Conservation (phyloP, 2,329 filamentous ascomycete species). For the Paracamarosporium sp. region DNA sequence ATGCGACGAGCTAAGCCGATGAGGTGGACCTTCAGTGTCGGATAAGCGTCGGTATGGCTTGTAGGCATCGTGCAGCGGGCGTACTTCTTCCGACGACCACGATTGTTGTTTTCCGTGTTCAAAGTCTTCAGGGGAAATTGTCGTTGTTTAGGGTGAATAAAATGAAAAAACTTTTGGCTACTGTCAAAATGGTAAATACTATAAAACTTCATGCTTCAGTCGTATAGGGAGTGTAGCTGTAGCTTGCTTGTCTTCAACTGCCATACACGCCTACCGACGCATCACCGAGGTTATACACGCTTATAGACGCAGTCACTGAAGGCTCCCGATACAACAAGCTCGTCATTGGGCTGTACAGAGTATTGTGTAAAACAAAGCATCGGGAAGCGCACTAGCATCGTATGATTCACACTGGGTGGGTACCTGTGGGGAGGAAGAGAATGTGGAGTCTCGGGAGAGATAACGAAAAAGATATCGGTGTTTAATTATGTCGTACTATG, state of each 20-base stretch:
- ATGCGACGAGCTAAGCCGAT: not conserved
- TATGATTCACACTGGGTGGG: not conserved
- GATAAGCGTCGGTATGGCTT: not conserved
- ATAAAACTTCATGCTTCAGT: no score
- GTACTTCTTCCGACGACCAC: not conserved
- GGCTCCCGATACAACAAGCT: not conserved
- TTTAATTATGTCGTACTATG: not conserved
- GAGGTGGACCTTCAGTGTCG: not conserved
- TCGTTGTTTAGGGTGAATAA: no score
- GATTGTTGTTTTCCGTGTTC: not conserved
- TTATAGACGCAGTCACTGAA: not conserved
- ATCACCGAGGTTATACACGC: not conserved
- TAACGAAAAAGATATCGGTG: not conserved
- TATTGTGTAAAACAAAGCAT: not conserved
- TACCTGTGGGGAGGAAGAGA: not conserved
- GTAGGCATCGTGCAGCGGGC: not conserved
- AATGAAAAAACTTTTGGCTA: no score
- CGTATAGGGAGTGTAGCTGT: no score
- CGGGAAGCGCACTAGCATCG: slow-evolving; percentile 1
- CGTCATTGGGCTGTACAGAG: not conserved
- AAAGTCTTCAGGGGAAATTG: not conserved
- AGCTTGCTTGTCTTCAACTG: not conserved
- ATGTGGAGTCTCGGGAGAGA: not conserved
- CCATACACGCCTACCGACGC: not conserved
- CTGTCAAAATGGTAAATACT: no score